Conservation (phyloP, 371 early-diverging fungal genomes). For the Batrachochytrium dendrobatidis region DNA sequence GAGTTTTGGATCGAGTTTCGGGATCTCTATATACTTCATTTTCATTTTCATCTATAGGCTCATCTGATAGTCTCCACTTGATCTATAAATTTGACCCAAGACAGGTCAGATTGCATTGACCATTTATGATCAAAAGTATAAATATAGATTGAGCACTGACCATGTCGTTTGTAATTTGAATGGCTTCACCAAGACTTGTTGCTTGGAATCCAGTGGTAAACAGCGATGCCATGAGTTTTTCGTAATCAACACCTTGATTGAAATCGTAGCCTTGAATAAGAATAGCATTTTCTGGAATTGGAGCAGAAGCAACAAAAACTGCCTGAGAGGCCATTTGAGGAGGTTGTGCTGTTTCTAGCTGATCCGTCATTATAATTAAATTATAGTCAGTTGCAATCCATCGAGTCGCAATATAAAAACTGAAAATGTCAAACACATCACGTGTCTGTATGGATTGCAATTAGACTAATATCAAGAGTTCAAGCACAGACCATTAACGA, state of each 20-base stretch:
- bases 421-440: too few relatives aligned
- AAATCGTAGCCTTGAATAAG: slow-evolving; percentile 82
- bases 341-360: background rate
- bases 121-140: background rate
- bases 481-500: too few relatives aligned
- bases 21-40: slow-evolving; percentile 61
- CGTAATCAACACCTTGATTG: slow-evolving; percentile 64
- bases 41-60: slow-evolving; percentile 61
- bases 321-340: slow-evolving; percentile 16
- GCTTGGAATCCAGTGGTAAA: slow-evolving; percentile 89
- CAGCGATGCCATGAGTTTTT: slow-evolving; percentile 61
- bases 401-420: too few relatives aligned
- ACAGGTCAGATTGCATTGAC: background rate
- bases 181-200: slow-evolving; percentile 76
- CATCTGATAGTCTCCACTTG: slow-evolving; percentile 80
- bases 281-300: slow-evolving; percentile 25
- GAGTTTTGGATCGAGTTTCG: slow-evolving; percentile 51
- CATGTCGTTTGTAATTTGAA: slow-evolving; percentile 86
- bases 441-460: too few relatives aligned
- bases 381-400: too few relatives aligned
- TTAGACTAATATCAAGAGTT: too few relatives aligned
- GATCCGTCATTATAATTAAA: too few relatives aligned
- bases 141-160: slow-evolving; percentile 21
- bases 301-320: slow-evolving; percentile 18
- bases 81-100: slow-evolving; percentile 37